Base-by-base conservation (phyloP, 345 rosid genomes). In the Eucalyptus erythrocorys region DNA sequence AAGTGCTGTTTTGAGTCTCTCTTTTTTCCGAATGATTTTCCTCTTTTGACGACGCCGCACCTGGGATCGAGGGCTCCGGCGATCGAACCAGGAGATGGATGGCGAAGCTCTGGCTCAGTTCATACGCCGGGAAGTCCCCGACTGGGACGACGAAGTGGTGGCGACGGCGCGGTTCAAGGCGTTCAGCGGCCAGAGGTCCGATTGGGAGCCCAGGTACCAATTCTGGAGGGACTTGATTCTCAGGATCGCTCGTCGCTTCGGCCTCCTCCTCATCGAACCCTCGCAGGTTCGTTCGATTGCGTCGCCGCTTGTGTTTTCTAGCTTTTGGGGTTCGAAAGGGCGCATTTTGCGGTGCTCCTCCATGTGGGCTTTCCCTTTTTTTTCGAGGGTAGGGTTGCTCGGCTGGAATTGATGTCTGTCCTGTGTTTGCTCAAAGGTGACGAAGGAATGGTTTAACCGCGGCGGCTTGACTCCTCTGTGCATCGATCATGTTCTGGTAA, bases 111-210 rank as follows among this genome's bases (percentile, higher is more conserved):
- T 92, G 57, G 91, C 82, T 66, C 96, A 96, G 84, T 95, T 95
- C 88, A 88, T 96, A 87, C 89, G 91, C 84, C 89, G 91, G 85
- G 96, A 97, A 92, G 96, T 96, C 43, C 92, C 95, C 42, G 97
- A 96, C 90, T 96, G 98, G 99, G 98, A 95, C 90, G 97, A 96
- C 53, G 98, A 96, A 55, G 91, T 93, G 17, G 90, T 93, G 27
- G 92, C 98, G 68, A 94, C 90, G 37, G 97, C 99, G 50, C 93
- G 99, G 57, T 97, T 95, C 94, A 96, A 97, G 89, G 98, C 97
- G 13, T 97, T 97, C 86, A 95, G 96, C 87, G 99, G 99, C 7
- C 99, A 96, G 88, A 96, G 96, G 93, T 93, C 95, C 87, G 99
- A 97, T 88, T 97, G 99, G 99, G 97, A 96, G 66, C 89, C 91